phyloP scores from a whole-genome alignment of 2,329 filamentous ascomycete genomes.

The Pseudonectria buxi region DNA sequence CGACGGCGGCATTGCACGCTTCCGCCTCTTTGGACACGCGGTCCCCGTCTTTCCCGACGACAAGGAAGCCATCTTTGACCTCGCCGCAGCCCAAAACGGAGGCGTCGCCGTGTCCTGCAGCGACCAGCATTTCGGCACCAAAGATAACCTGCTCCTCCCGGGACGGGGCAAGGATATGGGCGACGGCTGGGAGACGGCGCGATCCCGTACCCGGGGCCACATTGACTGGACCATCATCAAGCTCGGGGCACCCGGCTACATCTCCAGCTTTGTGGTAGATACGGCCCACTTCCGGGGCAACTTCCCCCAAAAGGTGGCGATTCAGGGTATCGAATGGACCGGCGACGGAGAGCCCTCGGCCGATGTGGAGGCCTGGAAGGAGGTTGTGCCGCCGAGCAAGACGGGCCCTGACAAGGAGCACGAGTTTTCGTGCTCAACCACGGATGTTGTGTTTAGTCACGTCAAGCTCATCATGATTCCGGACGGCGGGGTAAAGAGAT shows the following conservation, averaged over 20 bases:
- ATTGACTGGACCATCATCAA: constrained; percentile 76
- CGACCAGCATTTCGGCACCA: constrained; percentile 79
- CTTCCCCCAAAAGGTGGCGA: constrained; percentile 68
- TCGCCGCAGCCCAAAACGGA: constrained; percentile 72
- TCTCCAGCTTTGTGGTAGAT: constrained; percentile 65
- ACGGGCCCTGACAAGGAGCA: constrained; percentile 69
- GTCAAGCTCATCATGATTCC: constrained; percentile 90
- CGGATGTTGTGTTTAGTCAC: constrained; percentile 63
- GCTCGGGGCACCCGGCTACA: constrained; percentile 58
- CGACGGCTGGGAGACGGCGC: constrained; percentile 79
- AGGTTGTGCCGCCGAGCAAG: constrained; percentile 60
- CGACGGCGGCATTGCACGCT: constrained; percentile 75
- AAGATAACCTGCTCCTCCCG: constrained; percentile 72
- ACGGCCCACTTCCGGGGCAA: constrained; percentile 81
- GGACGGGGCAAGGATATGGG: constrained; percentile 79
- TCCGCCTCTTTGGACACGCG: constrained; percentile 69
- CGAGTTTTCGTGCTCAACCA: constrained; percentile 50
- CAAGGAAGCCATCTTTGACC: constrained; percentile 60
- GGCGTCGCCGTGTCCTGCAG: constrained; percentile 69
- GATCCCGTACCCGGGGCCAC: constrained; percentile 64
- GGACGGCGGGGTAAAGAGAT: constrained; percentile 84
- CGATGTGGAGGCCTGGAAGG: constrained; percentile 55
- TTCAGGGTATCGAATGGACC: constrained; percentile 55
- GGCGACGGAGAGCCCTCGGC: constrained; percentile 47
- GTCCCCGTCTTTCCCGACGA: constrained; percentile 69